phyloP scores from a whole-genome alignment of 1,284 basidiomycete genomes.

The Cutaneotrichosporon curvatum region DNA sequence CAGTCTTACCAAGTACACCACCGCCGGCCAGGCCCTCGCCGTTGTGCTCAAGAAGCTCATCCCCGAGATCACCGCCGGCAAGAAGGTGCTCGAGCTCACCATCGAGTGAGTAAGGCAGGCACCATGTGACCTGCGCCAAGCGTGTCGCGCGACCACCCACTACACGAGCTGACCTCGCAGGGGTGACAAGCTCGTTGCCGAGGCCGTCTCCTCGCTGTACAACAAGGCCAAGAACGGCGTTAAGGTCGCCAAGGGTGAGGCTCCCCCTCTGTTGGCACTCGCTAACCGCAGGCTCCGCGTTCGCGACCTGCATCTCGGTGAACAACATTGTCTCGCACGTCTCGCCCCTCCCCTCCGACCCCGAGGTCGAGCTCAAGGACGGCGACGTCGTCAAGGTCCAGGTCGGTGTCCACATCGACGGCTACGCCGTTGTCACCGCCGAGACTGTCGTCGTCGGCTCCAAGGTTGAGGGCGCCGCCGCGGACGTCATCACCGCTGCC shows the following conservation, averaged over 20 bases:
- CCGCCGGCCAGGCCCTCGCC: slow-evolving; percentile 82
- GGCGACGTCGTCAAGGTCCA: slow-evolving; percentile 94
- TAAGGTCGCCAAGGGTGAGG: slow-evolving; percentile 76
- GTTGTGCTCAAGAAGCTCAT: slow-evolving; percentile 81
- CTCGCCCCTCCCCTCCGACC: slow-evolving; percentile 53
- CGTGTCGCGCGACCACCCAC: not conserved
- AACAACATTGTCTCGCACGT: slow-evolving; percentile 62
- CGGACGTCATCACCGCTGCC: slow-evolving; percentile 88
- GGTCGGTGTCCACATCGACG: slow-evolving; percentile 94
- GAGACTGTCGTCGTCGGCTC: slow-evolving; percentile 86
- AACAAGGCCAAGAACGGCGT: slow-evolving; percentile 83
- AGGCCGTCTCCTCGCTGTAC: slow-evolving; percentile 75
- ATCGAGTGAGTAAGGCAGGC: slow-evolving; percentile 51
- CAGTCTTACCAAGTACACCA: slow-evolving; percentile 55
- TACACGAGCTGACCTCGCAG: slow-evolving; percentile 16
- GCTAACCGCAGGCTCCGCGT: slow-evolving; percentile 67
- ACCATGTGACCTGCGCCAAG: not conserved
- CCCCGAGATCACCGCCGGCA: slow-evolving; percentile 67
- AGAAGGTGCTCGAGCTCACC: slow-evolving; percentile 78
- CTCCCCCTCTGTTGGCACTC: not conserved
- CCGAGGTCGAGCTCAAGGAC: slow-evolving; percentile 69
- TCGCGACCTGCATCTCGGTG: slow-evolving; percentile 87
- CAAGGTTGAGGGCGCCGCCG: slow-evolving; percentile 69
- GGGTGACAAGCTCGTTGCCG: slow-evolving; percentile 85
- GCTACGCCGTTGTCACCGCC: slow-evolving; percentile 56